A percentile compares a stretch with the other conserved stretches of the same genome.
Evolutionary conservation across 768 basidiomycete species (phyloP).

Genomic region (Trametes cinnabarina): DNA sequence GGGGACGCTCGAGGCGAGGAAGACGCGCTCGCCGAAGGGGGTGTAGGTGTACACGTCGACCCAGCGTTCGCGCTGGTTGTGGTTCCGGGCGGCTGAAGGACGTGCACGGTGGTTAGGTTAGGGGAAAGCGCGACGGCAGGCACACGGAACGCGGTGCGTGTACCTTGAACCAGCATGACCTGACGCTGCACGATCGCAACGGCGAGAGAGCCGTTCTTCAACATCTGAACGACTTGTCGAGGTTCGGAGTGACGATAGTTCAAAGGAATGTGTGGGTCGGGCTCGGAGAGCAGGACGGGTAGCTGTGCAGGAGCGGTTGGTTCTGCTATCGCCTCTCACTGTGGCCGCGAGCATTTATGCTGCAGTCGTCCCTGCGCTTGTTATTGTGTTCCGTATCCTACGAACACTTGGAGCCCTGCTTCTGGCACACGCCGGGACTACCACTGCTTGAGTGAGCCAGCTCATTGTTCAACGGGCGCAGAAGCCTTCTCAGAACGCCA

Average conservation of each 20-base stretch:
- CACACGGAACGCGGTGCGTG: background rate
- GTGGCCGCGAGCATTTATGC: background rate
- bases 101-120: background rate
- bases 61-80: conserved; percentile 53
- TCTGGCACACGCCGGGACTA: too few species aligned
- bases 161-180: conserved; percentile 69
- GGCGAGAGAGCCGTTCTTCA: conserved; percentile 53
- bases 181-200: conserved; percentile 68
- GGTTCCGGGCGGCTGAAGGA: conserved; percentile 51
- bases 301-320: background rate
- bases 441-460: background rate
- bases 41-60: conserved; percentile 65
- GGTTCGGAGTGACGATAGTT: background rate
- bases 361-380: background rate
- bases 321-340: background rate
- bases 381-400: conserved; percentile 12
- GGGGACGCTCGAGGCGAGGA: conserved; percentile 59
- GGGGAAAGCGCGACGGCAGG: too few species aligned
- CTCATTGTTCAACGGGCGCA: background rate
- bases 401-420: background rate
- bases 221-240: conserved; percentile 9
- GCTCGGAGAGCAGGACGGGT: background rate
- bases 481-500: background rate
- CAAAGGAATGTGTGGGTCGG: background rate
- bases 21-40: conserved; percentile 64